Conservation (phyloP, 1,284 basidiomycete species). For the Sphaerobolus stellatus region DNA sequence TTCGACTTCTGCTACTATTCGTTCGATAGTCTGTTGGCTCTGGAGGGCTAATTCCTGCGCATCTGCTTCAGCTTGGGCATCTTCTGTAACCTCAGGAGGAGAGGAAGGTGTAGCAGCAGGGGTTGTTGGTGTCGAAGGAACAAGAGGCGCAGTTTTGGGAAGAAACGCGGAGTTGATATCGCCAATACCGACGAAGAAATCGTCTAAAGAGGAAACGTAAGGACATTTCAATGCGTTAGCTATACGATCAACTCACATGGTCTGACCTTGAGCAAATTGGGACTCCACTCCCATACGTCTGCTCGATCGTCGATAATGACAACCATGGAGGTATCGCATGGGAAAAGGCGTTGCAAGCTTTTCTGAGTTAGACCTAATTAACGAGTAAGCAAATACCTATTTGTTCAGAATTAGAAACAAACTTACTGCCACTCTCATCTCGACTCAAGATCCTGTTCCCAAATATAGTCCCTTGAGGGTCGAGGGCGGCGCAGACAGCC, state of each 20-base stretch:
- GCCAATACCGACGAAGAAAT: slow-evolving; percentile 98
- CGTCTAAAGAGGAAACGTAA: slow-evolving; percentile 57
- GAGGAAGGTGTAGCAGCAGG: slow-evolving; percentile 7
- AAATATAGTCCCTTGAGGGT: slow-evolving; percentile 85
- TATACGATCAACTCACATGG: slow-evolving; percentile 67
- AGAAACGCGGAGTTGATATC: slow-evolving; percentile 96
- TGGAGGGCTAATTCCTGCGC: slow-evolving; percentile 57
- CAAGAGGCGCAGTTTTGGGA: slow-evolving; percentile 53
- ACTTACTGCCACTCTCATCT: slow-evolving; percentile 92
- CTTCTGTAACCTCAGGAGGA: slow-evolving; percentile 8
- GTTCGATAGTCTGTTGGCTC: slow-evolving; percentile 70
- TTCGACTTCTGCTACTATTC: slow-evolving; percentile 67
- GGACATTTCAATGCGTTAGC: slow-evolving; percentile 13
- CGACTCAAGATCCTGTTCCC: slow-evolving; percentile 86
- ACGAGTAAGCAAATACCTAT: slow-evolving; percentile 1
- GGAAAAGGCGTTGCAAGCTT: slow-evolving; percentile 87
- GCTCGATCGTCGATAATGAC: slow-evolving; percentile 98
- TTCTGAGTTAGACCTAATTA: slow-evolving; percentile 84
- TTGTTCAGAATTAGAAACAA: slow-evolving; percentile 1
- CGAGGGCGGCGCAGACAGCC: slow-evolving; percentile 91
- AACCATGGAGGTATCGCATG: slow-evolving; percentile 97
- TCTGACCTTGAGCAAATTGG: slow-evolving; percentile 94
- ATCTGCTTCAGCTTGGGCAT: slow-evolving; percentile 32
- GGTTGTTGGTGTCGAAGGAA: slow-evolving; percentile 27
- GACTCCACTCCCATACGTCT: slow-evolving; percentile 96